Percentiles rank a stretch among this genome's conserved stretches.
phyloP scores from a whole-genome alignment of 257 asterid species.

The Solanum sparsipilum region DNA sequence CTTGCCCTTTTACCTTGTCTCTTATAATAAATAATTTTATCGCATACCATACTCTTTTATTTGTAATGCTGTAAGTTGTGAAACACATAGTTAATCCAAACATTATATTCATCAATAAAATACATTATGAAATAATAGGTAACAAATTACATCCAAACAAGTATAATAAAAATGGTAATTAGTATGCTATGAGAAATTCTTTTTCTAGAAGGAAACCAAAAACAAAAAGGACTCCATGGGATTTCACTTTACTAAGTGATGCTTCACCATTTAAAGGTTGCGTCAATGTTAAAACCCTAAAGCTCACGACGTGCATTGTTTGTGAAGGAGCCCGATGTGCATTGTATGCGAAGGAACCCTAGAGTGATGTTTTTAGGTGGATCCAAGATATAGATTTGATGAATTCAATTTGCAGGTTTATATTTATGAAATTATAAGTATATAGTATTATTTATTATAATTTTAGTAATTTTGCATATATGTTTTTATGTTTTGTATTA shows the following conservation, averaged over 20 bases:
- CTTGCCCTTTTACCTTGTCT: not conserved
- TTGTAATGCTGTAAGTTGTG: not conserved
- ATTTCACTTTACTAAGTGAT: not conserved
- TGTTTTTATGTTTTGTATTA: not conserved
- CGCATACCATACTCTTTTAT: not conserved
- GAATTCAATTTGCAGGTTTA: not conserved
- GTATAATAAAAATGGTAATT: too few species aligned
- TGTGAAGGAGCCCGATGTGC: not conserved
- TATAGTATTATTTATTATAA: not conserved
- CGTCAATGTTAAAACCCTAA: not conserved
- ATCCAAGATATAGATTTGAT: not conserved
- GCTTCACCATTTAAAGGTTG: not conserved
- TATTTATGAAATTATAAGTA: not conserved
- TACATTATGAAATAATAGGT: not conserved
- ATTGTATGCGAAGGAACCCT: too few species aligned
- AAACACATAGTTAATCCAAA: too few species aligned
- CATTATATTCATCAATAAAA: not conserved
- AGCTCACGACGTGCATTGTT: not conserved
- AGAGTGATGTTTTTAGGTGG: too few species aligned
- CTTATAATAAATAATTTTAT: not conserved
- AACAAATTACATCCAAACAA: not conserved
- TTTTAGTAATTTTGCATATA: not conserved
- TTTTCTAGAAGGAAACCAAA: not conserved
- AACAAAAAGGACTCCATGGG: not conserved
- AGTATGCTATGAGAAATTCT: not conserved